A percentile compares a stretch with the other conserved stretches of the same genome.
Evolutionary conservation across 2,329 filamentous ascomycete species (phyloP).

Genomic region (Beauveria scarabaeidicola): DNA sequence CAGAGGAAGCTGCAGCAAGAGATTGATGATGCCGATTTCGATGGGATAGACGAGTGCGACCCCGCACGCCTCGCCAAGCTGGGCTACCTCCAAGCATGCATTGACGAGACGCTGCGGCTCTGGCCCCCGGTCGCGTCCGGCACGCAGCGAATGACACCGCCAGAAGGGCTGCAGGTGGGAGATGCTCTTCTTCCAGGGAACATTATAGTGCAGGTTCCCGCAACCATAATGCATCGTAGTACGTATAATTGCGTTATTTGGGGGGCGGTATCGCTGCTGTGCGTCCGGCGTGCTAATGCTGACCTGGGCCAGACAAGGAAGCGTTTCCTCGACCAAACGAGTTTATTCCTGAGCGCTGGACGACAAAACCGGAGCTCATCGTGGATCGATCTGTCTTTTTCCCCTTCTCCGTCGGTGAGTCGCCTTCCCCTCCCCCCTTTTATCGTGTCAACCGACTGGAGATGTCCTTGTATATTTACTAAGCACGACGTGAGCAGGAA

Average conservation of each 20-base stretch:
- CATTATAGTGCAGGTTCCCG: constrained; percentile 24
- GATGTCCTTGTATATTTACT: background rate
- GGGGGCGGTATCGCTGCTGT: too few species aligned
- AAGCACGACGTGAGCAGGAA: background rate
- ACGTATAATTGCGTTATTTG: background rate
- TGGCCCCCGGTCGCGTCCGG: constrained; percentile 29
- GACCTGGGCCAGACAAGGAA: constrained; percentile 12
- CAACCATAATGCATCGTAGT: constrained; percentile 15
- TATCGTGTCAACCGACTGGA: background rate
- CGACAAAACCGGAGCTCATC: constrained; percentile 21
- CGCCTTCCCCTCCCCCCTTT: too few species aligned
- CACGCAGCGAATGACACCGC: constrained; percentile 27
- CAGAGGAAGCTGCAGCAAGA: constrained; percentile 33
- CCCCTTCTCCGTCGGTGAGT: constrained; percentile 21
- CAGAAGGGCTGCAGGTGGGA: constrained; percentile 26
- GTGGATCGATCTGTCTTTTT: constrained; percentile 17
- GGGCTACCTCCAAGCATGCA: constrained; percentile 25
- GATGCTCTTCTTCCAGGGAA: constrained; percentile 27
- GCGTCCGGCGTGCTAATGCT: background rate
- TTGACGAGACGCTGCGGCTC: constrained; percentile 32
- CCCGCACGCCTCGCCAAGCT: constrained; percentile 17
- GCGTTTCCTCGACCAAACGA: constrained; percentile 15
- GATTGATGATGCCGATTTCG: constrained; percentile 19
- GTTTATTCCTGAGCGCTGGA: constrained; percentile 29
- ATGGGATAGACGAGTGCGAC: constrained; percentile 12